Conservation (phyloP, 306 rosid species). For the Vigna radiata region DNA sequence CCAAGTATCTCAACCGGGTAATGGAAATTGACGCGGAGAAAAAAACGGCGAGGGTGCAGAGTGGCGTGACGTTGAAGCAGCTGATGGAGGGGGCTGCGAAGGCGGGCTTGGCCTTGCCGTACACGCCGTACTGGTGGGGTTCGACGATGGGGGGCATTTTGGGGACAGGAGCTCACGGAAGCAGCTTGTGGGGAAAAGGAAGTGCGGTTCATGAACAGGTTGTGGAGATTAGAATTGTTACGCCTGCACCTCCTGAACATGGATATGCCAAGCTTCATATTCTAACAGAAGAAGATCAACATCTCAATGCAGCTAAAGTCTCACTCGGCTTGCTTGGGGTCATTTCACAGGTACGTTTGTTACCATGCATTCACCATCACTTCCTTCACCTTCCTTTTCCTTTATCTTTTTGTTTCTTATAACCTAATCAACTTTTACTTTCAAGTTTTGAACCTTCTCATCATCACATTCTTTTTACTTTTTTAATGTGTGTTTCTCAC, state of each 20-base stretch:
- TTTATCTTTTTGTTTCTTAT: too few species aligned
- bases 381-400: not conserved
- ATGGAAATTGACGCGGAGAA: conserved; percentile 49
- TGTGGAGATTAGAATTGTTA: conserved; percentile 54
- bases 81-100: conserved; percentile 59
- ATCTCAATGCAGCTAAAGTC: conserved; percentile 76
- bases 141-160: conserved; percentile 69
- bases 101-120: conserved; percentile 61
- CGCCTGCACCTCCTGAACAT: conserved; percentile 49
- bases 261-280: conserved; percentile 57
- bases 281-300: conserved; percentile 46
- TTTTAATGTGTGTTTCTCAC: too few species aligned
- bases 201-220: conserved; percentile 73
- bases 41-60: conserved; percentile 58
- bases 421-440: too few species aligned
- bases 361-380: not conserved
- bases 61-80: conserved; percentile 65
- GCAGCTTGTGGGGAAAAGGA: conserved; percentile 80
- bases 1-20: conserved; percentile 57
- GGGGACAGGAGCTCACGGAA: conserved; percentile 87
- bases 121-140: conserved; percentile 83
- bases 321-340: conserved; percentile 84
- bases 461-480: too few species aligned
- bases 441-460: too few species aligned
- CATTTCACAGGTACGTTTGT: conserved; percentile 62